Evolutionary conservation across 2,329 filamentous ascomycete species (phyloP).

Genomic region (Trichoderma brevicompactum): DNA sequence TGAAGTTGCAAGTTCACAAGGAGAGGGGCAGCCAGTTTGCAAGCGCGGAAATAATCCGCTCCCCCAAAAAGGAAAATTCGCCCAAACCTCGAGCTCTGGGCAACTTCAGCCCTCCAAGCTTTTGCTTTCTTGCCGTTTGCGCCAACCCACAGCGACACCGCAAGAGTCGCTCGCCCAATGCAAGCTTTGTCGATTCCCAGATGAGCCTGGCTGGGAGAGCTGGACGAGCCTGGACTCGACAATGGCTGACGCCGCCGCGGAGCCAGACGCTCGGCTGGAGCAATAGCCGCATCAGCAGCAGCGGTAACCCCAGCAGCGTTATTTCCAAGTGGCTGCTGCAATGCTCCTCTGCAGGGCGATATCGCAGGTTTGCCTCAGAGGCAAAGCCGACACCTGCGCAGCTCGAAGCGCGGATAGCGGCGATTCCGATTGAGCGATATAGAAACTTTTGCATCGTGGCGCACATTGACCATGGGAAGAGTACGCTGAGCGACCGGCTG

Average conservation of each 20-base stretch:
- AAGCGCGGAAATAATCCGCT: constrained; percentile 24
- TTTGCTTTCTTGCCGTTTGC: neutral
- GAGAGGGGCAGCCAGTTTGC: constrained; percentile 5
- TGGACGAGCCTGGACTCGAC: constrained; percentile 46
- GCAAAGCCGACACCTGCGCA: constrained; percentile 42
- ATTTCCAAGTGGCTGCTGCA: neutral
- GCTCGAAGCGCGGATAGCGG: constrained; percentile 61
- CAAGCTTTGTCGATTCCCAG: constrained; percentile 33
- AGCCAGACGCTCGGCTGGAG: neutral
- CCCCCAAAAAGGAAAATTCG: neutral
- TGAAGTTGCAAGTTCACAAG: neutral
- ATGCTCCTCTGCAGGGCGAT: neutral
- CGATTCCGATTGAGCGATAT: constrained; percentile 77
- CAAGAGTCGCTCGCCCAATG: constrained; percentile 26
- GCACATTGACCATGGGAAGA: constrained; percentile 98
- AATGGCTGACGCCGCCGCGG: constrained; percentile 38
- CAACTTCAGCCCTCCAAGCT: neutral
- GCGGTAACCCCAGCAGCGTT: neutral
- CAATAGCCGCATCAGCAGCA: neutral
- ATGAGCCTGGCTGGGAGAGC: constrained; percentile 47
- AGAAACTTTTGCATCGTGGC: constrained; percentile 99
- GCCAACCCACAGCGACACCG: constrained; percentile 11
- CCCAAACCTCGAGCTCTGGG: neutral
- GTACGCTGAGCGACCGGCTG: constrained; percentile 88
- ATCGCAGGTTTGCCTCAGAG: constrained; percentile 22